phyloP scores from a whole-genome alignment of 2,329 filamentous ascomycete genomes.

The Sclerotinia minor region DNA sequence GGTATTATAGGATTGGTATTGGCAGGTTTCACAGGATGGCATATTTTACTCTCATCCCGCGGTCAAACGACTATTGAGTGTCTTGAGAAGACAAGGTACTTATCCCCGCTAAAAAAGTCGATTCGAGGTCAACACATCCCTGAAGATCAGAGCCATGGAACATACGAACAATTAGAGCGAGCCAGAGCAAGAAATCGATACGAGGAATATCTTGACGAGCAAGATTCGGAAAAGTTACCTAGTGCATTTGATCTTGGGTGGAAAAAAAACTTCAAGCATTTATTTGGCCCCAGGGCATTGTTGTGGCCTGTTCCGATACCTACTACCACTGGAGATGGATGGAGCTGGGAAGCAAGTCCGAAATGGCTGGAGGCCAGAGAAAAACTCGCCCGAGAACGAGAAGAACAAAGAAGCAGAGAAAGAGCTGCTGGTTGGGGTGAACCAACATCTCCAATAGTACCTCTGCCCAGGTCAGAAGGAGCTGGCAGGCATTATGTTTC shows the following conservation, averaged over 20 bases:
- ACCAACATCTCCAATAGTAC: slow-evolving; percentile 28
- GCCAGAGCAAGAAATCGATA: slow-evolving; percentile 68
- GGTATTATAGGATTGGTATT: slow-evolving; percentile 92
- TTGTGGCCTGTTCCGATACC: slow-evolving; percentile 80
- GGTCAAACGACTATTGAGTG: slow-evolving; percentile 96
- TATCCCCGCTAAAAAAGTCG: slow-evolving; percentile 73
- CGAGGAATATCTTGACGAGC: slow-evolving; percentile 81
- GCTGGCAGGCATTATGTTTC: slow-evolving; percentile 40
- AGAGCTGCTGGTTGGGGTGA: slow-evolving; percentile 66
- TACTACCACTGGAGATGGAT: slow-evolving; percentile 89
- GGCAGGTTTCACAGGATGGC: slow-evolving; percentile 87
- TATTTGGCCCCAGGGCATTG: slow-evolving; percentile 72
- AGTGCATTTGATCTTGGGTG: slow-evolving; percentile 92
- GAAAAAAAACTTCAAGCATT: slow-evolving; percentile 73
- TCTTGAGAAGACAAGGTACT: slow-evolving; percentile 91
- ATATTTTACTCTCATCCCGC: slow-evolving; percentile 74
- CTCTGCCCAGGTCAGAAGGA: slow-evolving; percentile 29
- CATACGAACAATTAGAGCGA: slow-evolving; percentile 58
- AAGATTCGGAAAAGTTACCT: slow-evolving; percentile 83
- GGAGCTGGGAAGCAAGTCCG: slow-evolving; percentile 85
- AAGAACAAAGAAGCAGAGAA: slow-evolving; percentile 63
- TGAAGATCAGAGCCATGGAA: slow-evolving; percentile 44
- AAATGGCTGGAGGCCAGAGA: slow-evolving; percentile 75
- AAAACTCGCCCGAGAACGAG: slow-evolving; percentile 56
- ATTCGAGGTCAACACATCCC: slow-evolving; percentile 63